phyloP scores from a whole-genome alignment of 2,329 filamentous ascomycete species.

The Fusarium algeriense region DNA sequence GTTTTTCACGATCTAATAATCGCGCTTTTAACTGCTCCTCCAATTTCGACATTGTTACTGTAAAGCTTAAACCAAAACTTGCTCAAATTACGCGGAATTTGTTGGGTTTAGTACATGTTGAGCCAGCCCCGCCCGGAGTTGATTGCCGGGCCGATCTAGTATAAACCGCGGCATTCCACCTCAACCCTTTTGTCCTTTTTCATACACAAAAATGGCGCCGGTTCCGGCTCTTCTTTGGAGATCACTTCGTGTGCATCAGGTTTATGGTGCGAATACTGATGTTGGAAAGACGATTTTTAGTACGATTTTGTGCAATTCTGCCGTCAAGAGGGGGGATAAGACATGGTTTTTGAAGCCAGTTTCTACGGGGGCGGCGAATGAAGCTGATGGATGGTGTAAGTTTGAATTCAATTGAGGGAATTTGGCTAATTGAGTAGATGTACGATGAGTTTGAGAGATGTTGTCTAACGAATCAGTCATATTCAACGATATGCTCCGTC shows the following conservation, averaged over 20 bases:
- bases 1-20: constrained; percentile 48
- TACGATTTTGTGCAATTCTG: constrained; percentile 76
- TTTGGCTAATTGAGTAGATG: constrained; percentile 30
- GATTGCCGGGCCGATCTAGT: constrained; percentile 5
- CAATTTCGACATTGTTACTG: constrained; percentile 34
- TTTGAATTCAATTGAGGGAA: rapidly evolving
- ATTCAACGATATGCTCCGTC: constrained; percentile 69
- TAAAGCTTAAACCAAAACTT: not conserved
- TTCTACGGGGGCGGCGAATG: constrained; percentile 77
- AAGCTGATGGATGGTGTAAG: constrained; percentile 77
- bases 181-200: not conserved
- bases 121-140: constrained; percentile 15
- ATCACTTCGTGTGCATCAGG: constrained; percentile 75
- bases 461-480: constrained; percentile 63
- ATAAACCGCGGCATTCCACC: constrained; percentile 22
- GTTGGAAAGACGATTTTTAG: constrained; percentile 88
- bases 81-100: constrained; percentile 14
- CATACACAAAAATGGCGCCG: constrained; percentile 56
- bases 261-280: constrained; percentile 87
- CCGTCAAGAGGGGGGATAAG: constrained; percentile 60
- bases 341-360: constrained; percentile 83
- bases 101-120: constrained; percentile 29
- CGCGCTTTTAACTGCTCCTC: constrained; percentile 47
- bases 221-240: constrained; percentile 75
- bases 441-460: rapidly evolving